Conservation (phyloP, 2,329 filamentous ascomycete genomes). For the Nemania sp. region DNA sequence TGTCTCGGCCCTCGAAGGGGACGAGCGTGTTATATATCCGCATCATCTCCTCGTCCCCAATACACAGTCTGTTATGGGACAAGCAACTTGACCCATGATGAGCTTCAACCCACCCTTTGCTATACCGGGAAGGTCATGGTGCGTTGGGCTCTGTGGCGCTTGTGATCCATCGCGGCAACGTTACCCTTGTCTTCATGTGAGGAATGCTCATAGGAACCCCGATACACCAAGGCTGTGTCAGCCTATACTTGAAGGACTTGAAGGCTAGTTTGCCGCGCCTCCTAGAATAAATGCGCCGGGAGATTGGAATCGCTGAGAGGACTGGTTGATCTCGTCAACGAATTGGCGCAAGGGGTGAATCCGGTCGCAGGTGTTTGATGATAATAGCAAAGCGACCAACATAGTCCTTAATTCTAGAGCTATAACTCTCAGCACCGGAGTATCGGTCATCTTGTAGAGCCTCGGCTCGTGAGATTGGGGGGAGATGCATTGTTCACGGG, state of each 20-base stretch:
- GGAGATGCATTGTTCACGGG: not conserved
- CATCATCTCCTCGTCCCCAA: not conserved
- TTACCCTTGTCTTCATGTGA: constrained; percentile 13
- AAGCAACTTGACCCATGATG: not conserved
- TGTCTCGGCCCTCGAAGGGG: not conserved
- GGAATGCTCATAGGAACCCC: not conserved
- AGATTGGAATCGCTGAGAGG: no score
- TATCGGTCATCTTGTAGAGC: not conserved
- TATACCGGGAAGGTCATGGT: constrained; percentile 15
- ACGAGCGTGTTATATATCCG: constrained; percentile 17
- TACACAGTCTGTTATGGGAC: not conserved
- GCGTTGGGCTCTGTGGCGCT: constrained; percentile 1
- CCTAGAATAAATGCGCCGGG: not conserved
- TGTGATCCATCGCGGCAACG: constrained; percentile 20
- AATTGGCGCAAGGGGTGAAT: no score
- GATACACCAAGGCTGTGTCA: constrained; percentile 1
- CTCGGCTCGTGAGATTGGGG: not conserved
- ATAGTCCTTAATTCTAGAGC: no score
- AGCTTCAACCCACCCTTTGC: constrained; percentile 6
- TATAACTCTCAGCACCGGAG: not conserved
- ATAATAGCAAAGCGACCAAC: no score
- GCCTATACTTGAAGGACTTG: not conserved
- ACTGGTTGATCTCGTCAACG: no score
- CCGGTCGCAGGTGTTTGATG: no score
- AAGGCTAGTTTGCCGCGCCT: not conserved